These are phyloP conservation scores for Diutina scorzettiae DNA, from an alignment of 1,139 yeast genomes.

Conservation along the genomic window DNA sequence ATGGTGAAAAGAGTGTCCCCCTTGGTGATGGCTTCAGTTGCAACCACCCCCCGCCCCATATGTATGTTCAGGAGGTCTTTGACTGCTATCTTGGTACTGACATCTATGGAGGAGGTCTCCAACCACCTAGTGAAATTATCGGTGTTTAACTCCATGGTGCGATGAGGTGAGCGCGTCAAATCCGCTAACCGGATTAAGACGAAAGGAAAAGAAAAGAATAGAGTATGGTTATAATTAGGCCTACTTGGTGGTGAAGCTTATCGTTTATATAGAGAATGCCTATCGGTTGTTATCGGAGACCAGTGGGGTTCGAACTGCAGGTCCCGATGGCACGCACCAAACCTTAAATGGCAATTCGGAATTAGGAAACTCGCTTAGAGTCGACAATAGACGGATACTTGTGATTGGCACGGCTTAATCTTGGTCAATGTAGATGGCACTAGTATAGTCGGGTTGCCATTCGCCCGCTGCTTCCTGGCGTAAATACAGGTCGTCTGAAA, in stretches of 20 bases:
- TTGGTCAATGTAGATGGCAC: conserved; percentile 6
- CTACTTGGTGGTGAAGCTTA: no score
- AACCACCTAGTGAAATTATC: conserved; percentile 44
- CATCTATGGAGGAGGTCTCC: conserved; percentile 23
- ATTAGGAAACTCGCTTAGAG: no score
- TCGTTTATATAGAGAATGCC: no score
- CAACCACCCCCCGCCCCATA: conserved; percentile 76
- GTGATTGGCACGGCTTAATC: neutral
- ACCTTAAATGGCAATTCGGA: no score
- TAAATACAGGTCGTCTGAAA: conserved; percentile 8
- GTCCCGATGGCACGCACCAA: no score
- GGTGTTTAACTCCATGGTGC: neutral
- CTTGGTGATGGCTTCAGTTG: conserved; percentile 42
- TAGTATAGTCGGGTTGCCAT: neutral
- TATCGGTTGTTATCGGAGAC: no score
- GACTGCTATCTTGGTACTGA: conserved; percentile 47
- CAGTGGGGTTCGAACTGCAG: no score
- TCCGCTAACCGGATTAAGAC: no score
- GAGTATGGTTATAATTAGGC: no score
- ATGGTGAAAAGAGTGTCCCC: conserved; percentile 59
- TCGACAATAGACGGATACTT: neutral
- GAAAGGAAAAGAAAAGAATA: no score
- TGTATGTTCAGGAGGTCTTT: conserved; percentile 43
- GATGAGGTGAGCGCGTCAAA: conserved; percentile 1
- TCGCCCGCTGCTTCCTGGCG: conserved; percentile 5